Base-by-base conservation (phyloP, 345 rosid species). In the Gossypium australe region DNA sequence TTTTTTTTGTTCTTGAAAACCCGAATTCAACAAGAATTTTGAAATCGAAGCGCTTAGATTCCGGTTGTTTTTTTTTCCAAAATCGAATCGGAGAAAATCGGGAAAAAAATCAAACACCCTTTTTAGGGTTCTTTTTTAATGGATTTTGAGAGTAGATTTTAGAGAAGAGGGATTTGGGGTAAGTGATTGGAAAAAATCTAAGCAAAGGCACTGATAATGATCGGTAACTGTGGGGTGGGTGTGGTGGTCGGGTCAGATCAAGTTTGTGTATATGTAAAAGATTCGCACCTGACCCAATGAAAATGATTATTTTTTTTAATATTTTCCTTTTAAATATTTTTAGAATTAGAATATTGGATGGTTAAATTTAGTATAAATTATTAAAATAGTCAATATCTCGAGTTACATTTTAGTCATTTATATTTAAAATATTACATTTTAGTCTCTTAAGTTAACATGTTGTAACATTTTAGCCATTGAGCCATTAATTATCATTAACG, bases 351-450 rank as follows among this genome's bases (percentile, higher is more conserved):
- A 34, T 27, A 34, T 34, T 29, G 5, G 1, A 3, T 0, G 0
- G 0, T 5, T 34, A 34, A 34, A 34, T 5, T 34, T 34, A 34
- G 0, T 1, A 0, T 5, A 34, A 34, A 5, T 5, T 34, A 0
- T 34, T 4, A 34, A 34, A 34, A 5, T 34, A 1, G 1, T 34
- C 0, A 34, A 0, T 34, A 5, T 0, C 0, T 34, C 1, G 1
- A 4, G 41, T 34, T 34, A 34, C 0, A 5, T 34, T 34, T 34
- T 34, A 34, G 7, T 34, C 0, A 34, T 0, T 34, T 34, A 1
- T 5, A 0, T 34, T 34, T 34, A 0, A 34, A 5, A 34, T 34
- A 0, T 34, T 34, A 34, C 0, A 7, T 34, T 34, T 34, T 34
- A 34, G 41, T 34, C 41, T 5, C 1, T 34, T 5, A 34, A 0